Conservation (phyloP, 2,329 filamentous ascomycete species). For the Chaetomiaceae sp. region DNA sequence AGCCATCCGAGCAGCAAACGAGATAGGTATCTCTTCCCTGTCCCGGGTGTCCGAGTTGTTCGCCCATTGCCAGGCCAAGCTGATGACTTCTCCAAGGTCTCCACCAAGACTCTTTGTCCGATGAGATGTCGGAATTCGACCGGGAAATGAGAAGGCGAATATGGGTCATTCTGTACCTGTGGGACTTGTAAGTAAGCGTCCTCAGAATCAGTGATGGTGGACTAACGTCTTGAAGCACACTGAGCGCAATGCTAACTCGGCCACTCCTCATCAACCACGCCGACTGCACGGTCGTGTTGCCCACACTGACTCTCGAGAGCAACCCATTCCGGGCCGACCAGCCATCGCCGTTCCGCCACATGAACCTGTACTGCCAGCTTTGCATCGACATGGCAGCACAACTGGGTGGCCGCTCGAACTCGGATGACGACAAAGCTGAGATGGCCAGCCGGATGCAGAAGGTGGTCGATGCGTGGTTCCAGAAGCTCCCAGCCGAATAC, state of each 20-base stretch:
- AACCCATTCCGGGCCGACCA: conserved; percentile 29
- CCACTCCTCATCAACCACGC: conserved; percentile 41
- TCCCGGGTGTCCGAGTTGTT: neutral
- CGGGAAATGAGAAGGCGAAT: conserved; percentile 43
- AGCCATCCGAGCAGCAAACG: conserved; percentile 45
- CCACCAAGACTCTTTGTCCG: conserved; percentile 36
- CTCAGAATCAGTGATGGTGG: neutral
- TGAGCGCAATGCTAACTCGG: conserved; percentile 40
- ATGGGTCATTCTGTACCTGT: conserved; percentile 43
- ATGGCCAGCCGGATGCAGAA: conserved; percentile 24
- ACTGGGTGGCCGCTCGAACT: conserved; percentile 1
- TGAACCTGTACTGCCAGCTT: conserved; percentile 38
- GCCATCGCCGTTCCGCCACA: conserved; percentile 42
- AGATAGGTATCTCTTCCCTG: conserved; percentile 35
- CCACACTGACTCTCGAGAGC: conserved; percentile 36
- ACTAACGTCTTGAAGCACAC: conserved; percentile 31
- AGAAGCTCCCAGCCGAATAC: conserved; percentile 28
- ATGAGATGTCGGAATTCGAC: conserved; percentile 40
- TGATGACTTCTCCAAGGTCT: conserved; percentile 30
- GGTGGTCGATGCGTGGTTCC: conserved; percentile 35
- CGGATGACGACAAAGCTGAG: conserved; percentile 10
- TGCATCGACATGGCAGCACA: conserved; percentile 21
- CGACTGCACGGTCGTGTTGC: conserved; percentile 36
- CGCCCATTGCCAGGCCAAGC: conserved; percentile 2
- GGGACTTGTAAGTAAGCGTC: conserved; percentile 40